These are phyloP conservation scores for Dothistroma pini DNA, from an alignment of 2,329 filamentous ascomycete species.

Conservation along the genomic window DNA sequence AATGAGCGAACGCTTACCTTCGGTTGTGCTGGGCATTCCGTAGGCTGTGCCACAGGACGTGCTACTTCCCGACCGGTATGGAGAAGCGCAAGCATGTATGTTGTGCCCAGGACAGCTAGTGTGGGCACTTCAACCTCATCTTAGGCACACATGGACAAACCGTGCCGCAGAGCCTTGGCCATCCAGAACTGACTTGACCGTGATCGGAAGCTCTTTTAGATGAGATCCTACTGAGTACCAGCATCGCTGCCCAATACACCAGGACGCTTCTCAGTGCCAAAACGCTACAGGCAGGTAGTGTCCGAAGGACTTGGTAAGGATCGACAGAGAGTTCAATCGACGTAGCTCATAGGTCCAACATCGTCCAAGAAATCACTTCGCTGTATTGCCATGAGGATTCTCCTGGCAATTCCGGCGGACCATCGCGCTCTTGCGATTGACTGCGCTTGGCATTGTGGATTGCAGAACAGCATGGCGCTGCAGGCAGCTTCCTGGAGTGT, in stretches of 20 bases:
- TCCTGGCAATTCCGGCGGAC: neutral
- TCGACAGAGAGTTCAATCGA: neutral
- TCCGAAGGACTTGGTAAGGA: neutral
- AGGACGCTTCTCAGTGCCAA: neutral
- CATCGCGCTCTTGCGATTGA: neutral
- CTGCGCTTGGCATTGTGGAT: neutral
- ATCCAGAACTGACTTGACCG: too few species aligned
- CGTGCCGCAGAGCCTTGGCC: too few species aligned
- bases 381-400: neutral
- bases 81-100: too few species aligned
- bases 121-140: too few species aligned
- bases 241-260: neutral
- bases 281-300: neutral
- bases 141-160: too few species aligned
- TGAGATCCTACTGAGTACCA: neutral
- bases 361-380: neutral
- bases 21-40: too few species aligned
- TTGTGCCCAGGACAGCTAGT: too few species aligned
- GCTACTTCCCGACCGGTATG: too few species aligned
- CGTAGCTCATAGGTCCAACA: neutral
- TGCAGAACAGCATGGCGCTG: neutral
- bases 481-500: neutral
- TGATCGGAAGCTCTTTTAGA: neutral
- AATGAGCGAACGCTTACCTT: too few species aligned
- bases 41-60: too few species aligned